Evolutionary conservation across 495 filamentous ascomycete species (phyloP), one percentile per base, ranked within the genome.

Genomic region (Arthonia radiata): DNA sequence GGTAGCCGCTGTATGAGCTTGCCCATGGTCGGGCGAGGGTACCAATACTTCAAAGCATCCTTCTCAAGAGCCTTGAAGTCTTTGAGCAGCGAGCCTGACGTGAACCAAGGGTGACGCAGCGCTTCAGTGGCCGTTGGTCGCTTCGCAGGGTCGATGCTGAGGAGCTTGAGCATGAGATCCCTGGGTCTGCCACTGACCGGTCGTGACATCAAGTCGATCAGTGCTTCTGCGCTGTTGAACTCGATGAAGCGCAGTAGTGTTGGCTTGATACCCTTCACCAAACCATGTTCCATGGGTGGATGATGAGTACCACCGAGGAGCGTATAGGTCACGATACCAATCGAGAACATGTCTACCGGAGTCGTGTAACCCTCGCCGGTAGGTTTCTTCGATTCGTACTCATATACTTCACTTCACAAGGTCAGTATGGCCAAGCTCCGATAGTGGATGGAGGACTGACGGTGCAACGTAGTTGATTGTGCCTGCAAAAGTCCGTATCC

Each of bases 401-500:
- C 38, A 29, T 48, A 39, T 11, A 26, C 23, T 31, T 27, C 33
- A 6, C 36, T 31, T 1, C n/a, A n/a, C n/a, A n/a, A n/a, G n/a
- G n/a, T n/a, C n/a, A n/a, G n/a, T n/a, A n/a, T n/a, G n/a, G n/a
- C n/a, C n/a, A n/a, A n/a, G n/a, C n/a, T n/a, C n/a, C n/a, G 28
- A 24, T 31, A 39, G 4, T 41, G 18, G 6, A 13, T 3, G 3
- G 15, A 19, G 25, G 14, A 53, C 74, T 61, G 43, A 82, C 77
- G 77, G 77, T 17, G 77, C 72, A 30, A 54, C 53, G 33, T 68
- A 82, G 19, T 64, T 59, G 0, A 37, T 23, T 1, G 77, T 82
- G 1, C 77, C 77, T 5, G 73, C 53, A 10, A 51, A 24, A 0
- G 68, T 68, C 17, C 49, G 52, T 62, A 76, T 66, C 9, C 72